Evolutionary conservation across 805 yeast species (phyloP), one percentile per base, ranked within the genome.

Genomic region (Lachancea thermotolerans): DNA sequence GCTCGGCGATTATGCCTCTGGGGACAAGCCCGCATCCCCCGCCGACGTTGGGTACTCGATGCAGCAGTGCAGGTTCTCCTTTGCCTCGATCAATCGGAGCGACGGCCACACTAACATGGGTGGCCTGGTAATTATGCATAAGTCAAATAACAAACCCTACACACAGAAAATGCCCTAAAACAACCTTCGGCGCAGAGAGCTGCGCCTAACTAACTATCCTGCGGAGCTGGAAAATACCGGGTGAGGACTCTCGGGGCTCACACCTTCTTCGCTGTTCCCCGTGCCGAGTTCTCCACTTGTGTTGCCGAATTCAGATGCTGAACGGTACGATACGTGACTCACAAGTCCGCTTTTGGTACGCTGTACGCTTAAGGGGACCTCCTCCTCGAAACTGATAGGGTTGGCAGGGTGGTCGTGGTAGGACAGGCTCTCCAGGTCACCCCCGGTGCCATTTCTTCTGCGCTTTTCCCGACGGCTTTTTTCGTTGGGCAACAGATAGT

Each of bases 401-500:
- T 32, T 39, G 15, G 37, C 28, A 8, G 47, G 43, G 9, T 18
- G 29, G 21, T 28, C 40, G 32, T 30, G 12, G 32, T 43, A 38
- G 9, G 42, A 16, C 3, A 43, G 21, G 17, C 35, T 38, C 30
- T 43, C 46, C 25, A 43, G 38, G 18, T 43, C 42, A 11, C 38
- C 42, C 6, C 37, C 14, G 11, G 11, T 27, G 11, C 39, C 46
- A 10, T 34, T 33, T 14, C 39, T 25, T 25, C 42, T 33, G 18
- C 33, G 6, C 33, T 27, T 40, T 14, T 30, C 44, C 18, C 35
- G 42, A 32, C 43, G 35, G 6, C 41, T 35, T 7, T 42, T 46
- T 21, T 50, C 57, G 16, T 47, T 38, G 10, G 61, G 58, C 17
- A 53, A 41, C 16, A 49, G 45, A 36, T 59, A 58, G 41, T 60